These are phyloP conservation scores for Botryotinia narcissicola DNA, from an alignment of 2,329 filamentous ascomycete genomes.

Conservation along the genomic window DNA sequence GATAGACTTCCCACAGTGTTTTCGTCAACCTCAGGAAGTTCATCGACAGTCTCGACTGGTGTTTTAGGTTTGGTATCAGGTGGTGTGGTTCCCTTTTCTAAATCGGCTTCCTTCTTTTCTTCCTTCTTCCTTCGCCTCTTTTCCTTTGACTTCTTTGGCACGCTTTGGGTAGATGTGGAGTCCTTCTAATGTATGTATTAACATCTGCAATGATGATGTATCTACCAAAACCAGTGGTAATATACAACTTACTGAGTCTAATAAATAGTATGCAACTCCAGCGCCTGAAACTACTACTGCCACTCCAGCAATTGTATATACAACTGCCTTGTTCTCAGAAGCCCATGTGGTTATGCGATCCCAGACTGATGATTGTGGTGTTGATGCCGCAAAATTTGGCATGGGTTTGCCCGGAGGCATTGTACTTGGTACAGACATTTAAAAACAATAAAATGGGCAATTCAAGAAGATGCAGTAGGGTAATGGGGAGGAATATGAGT, in stretches of 20 bases:
- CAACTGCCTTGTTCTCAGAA: constrained; percentile 90
- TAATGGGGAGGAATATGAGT: constrained; percentile 25
- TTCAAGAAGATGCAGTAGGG: constrained; percentile 28
- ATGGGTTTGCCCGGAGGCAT: constrained; percentile 31
- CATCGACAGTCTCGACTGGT: constrained; percentile 59
- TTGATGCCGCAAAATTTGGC: constrained; percentile 38
- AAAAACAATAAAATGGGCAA: constrained; percentile 27
- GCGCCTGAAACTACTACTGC: constrained; percentile 88
- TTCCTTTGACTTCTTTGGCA: constrained; percentile 74
- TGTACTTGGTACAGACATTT: constrained; percentile 35
- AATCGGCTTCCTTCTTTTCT: constrained; percentile 68
- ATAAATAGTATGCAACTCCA: constrained; percentile 90
- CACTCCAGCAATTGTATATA: constrained; percentile 94
- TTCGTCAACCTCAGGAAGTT: constrained; percentile 67
- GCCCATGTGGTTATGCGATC: constrained; percentile 89
- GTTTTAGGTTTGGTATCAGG: constrained; percentile 46
- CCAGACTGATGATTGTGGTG: constrained; percentile 52
- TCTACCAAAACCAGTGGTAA: constrained; percentile 9
- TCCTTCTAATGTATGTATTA: constrained; percentile 30
- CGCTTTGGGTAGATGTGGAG: constrained; percentile 40
- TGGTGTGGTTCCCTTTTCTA: constrained; percentile 55
- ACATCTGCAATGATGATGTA: constrained; percentile 22
- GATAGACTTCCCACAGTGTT: constrained; percentile 50
- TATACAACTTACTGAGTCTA: constrained; percentile 50
- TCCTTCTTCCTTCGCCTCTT: constrained; percentile 87